Percentiles rank a stretch among this genome's conserved stretches.
Conservation (phyloP, 495 filamentous ascomycete genomes). For the Entonaema liquescens region DNA sequence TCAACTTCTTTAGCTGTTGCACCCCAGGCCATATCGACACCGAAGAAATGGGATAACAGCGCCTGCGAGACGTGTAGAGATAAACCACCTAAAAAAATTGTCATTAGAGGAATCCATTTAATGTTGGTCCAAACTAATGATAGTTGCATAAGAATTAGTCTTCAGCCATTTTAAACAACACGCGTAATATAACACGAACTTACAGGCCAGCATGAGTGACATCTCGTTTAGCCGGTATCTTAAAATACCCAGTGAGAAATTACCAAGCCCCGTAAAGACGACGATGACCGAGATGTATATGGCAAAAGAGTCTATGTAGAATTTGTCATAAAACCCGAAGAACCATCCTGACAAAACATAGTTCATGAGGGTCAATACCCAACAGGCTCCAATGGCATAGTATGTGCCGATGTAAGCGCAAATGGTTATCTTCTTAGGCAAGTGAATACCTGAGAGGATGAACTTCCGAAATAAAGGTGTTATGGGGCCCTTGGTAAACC, state of each 20-base stretch:
- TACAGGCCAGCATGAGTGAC: slow-evolving; percentile 47
- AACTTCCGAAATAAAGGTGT: slow-evolving; percentile 72
- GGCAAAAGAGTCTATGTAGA: slow-evolving; percentile 69
- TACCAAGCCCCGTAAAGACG: slow-evolving; percentile 65
- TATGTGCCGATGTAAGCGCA: slow-evolving; percentile 80
- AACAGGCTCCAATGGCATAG: slow-evolving; percentile 74
- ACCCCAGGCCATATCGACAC: slow-evolving; percentile 70
- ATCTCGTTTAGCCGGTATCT: slow-evolving; percentile 61
- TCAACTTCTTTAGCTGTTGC: slow-evolving; percentile 71
- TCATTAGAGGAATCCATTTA: slow-evolving; percentile 70
- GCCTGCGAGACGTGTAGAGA: slow-evolving; percentile 70
- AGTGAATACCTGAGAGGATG: slow-evolving; percentile 64
- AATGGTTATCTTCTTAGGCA: slow-evolving; percentile 74
- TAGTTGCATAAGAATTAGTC: not conserved
- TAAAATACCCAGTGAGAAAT: slow-evolving; percentile 61
- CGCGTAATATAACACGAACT: slow-evolving; percentile 28
- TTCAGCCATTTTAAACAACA: not conserved
- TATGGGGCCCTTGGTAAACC: slow-evolving; percentile 66
- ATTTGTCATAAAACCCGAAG: slow-evolving; percentile 65
- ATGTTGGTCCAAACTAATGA: slow-evolving; percentile 64
- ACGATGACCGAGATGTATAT: slow-evolving; percentile 65
- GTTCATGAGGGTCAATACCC: slow-evolving; percentile 70
- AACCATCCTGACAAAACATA: slow-evolving; percentile 73
- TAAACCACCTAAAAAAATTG: slow-evolving; percentile 70
- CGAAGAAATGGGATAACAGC: slow-evolving; percentile 67